Evolutionary conservation across 2,329 filamentous ascomycete species (phyloP), one percentile per base, ranked within the genome.

Genomic region (Lithohypha guttulata): DNA sequence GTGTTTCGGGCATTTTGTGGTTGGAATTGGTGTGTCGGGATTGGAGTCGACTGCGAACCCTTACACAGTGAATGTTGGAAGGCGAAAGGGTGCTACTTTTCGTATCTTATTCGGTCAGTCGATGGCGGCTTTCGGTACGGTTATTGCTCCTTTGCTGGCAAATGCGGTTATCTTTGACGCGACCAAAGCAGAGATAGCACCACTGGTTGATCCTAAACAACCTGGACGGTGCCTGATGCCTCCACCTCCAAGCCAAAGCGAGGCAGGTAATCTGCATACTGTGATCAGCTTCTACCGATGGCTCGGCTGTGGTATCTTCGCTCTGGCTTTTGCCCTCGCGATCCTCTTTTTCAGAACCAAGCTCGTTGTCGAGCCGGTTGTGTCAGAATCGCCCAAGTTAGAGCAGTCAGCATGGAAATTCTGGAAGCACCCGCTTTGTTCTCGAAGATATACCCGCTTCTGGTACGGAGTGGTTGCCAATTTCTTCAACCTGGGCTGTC

Each of bases 201-300:
- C 47, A 3, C 6, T 11, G 2, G 3, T 27, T 6, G 43, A 50
- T 25, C 47, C 47, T 13, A 19, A 39, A 15, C 40, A 26, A 21
- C 40, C 46, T 3, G 43, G 46, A 6, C 44, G 39, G 36, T 50
- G 47, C 31, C 22, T 47, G 17, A 20, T 32, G 30, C 17, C 13
- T n/a, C 6, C 17, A 17, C 47, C 43, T 38, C 38, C 42, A 11
- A 34, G 20, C 34, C 63, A 67, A 8, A 71, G 73, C 34, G 65
- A 69, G 41, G 58, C 60, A 28, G 42, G 31, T 35, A 45, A 71
- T 1, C 67, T 91, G 2, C 65, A 68, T 47, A 77, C 75, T 41
- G 81, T 86, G 2, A 80, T 85, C 58, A 85, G 75, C 72, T 77
- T 83, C 0, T 91, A 89, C 51, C 70, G 89, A 9, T 79, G 77